Conservation (phyloP, 495 filamentous ascomycete species). For the Podospora anserina region DNA sequence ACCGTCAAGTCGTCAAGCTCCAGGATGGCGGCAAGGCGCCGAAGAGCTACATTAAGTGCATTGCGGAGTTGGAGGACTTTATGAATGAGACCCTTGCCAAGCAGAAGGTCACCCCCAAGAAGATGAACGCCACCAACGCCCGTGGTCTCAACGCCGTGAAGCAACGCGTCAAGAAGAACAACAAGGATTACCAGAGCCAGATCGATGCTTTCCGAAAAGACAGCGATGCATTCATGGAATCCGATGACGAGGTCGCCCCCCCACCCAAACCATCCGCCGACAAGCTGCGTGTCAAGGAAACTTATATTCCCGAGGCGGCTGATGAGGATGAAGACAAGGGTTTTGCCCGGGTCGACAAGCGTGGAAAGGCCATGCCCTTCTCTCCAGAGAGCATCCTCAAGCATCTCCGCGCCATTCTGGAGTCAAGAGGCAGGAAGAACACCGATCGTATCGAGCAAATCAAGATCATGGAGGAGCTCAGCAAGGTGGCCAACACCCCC, state of each 20-base stretch:
- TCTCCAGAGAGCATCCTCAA: conserved; percentile 98
- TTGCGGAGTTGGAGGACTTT: conserved; percentile 92
- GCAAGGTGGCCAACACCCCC: conserved; percentile 79
- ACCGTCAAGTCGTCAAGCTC: conserved; percentile 80
- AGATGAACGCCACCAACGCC: conserved; percentile 96
- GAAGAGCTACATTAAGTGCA: conserved; percentile 85
- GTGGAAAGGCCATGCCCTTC: conserved; percentile 81
- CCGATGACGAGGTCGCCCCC: conserved; percentile 70
- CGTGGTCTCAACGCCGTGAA: conserved; percentile 94
- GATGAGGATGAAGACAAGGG: conserved; percentile 75
- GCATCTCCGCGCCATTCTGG: conserved; percentile 86
- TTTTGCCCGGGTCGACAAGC: conserved; percentile 79
- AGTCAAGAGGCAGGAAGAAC: conserved; percentile 97
- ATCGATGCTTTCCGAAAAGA: conserved; percentile 84
- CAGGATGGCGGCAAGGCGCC: conserved; percentile 72
- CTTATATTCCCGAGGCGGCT: conserved; percentile 24
- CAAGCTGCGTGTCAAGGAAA: conserved; percentile 40
- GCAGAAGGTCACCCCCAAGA: conserved; percentile 93
- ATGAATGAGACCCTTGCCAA: conserved; percentile 91
- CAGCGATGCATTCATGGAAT: conserved; percentile 83
- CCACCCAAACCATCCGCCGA: conserved; percentile 36
- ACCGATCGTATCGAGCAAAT: conserved; percentile 95
- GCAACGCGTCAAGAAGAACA: conserved; percentile 96
- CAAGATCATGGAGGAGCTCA: conserved; percentile 91
- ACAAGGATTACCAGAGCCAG: conserved; percentile 85